These are phyloP conservation scores for Leonotis leonurus DNA, from an alignment of 257 asterid species.

Conservation along the genomic window DNA sequence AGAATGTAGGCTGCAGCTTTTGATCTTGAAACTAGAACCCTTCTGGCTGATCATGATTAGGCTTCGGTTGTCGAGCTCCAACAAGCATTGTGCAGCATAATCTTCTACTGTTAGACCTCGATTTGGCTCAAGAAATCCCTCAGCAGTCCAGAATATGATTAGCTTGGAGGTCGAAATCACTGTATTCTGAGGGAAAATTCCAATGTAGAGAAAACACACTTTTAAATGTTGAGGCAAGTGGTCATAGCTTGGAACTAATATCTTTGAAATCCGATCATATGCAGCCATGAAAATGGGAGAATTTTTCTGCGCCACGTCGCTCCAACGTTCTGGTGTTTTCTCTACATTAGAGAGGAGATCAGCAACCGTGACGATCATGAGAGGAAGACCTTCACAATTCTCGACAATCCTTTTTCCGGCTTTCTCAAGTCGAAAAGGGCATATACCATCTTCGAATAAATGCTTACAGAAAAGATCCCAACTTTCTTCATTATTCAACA, in stretches of 20 bases:
- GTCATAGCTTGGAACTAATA: background rate
- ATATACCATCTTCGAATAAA: background rate
- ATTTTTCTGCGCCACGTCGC: background rate
- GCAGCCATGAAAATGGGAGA: background rate
- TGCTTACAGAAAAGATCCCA: background rate
- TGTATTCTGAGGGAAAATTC: background rate
- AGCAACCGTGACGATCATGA: background rate
- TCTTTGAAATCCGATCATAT: background rate
- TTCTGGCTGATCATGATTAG: background rate
- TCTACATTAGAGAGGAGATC: background rate
- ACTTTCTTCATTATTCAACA: background rate
- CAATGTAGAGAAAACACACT: background rate
- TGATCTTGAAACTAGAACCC: background rate
- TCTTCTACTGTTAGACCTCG: background rate
- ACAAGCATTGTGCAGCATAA: background rate
- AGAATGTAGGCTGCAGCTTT: background rate
- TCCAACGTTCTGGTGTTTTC: background rate
- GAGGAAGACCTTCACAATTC: background rate
- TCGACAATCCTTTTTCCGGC: background rate
- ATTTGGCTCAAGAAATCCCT: background rate
- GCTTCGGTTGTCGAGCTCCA: background rate
- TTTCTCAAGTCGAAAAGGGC: background rate
- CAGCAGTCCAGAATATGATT: background rate
- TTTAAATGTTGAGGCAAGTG: background rate
- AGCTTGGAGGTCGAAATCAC: background rate